Evolutionary conservation across 1,139 yeast genomes (phyloP), one percentile per base, ranked within the genome.

Genomic region (Debaryomyces subglobosus): DNA sequence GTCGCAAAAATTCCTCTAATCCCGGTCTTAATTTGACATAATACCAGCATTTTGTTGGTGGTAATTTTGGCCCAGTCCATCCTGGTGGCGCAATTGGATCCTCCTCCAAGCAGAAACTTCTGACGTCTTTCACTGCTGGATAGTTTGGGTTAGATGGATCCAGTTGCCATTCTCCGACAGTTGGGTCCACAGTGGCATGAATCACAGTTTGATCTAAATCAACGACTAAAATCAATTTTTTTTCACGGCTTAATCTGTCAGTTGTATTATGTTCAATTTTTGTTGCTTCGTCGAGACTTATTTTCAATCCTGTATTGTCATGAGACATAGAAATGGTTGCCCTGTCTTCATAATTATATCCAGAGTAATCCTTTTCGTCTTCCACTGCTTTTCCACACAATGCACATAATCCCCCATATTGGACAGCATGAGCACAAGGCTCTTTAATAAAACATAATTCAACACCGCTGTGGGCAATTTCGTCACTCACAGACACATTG

Each of bases 171-270:
- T 90, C 96, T 1, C 96, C 96, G 34, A 94, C 96, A 0, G 97
- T 91, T 1, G 98, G 97, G 64, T 94, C 99, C 21, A 92, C 97
- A 3, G 98, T 94, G 35, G 98, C 97, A 63, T 94, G 99, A 35
- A 94, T 94, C 6, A 94, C 96, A 0, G 99, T 95, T 67, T 95
- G 99, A 70, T 94, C 99, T 53, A 94, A 76, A 72, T 94, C 99
- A 10, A 94, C 99, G 44, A 94, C 99, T 50, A 94, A 74, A 38
- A 94, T 91, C 55, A 94, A 76, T 62, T 89, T 90, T 52, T 78
- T 72, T 49, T 84, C 89, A 25, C 75, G 66, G 4, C 84, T 67
- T 45, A 95, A 75, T 50, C 88, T 74, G 49, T 77, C 72, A 4
- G 89, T 82, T 44, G 94, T 79, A 38, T 71, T 73, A 51, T 81